A percentile compares a stretch with the other conserved stretches of the same genome.
These are phyloP conservation scores for Calocybe indica DNA, from an alignment of 768 basidiomycete species.

Conservation along the genomic window DNA sequence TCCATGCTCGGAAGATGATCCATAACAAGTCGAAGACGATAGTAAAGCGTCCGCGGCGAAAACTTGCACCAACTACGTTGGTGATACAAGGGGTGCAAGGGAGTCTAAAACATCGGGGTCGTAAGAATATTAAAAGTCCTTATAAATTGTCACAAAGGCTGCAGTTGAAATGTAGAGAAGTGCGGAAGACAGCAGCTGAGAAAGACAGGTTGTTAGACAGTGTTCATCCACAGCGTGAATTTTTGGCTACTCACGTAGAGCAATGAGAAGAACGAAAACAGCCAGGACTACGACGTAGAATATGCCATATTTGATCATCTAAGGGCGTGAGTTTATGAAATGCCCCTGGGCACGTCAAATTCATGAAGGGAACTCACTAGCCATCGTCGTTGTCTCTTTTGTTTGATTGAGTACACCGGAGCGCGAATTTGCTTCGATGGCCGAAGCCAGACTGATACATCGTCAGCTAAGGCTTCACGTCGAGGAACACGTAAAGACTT, in stretches of 20 bases:
- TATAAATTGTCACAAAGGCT: constrained; percentile 63
- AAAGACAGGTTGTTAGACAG: constrained; percentile 2
- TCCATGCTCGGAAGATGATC: constrained; percentile 33
- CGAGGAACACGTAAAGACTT: constrained; percentile 26
- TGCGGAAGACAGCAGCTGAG: constrained; percentile 57
- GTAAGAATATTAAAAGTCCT: constrained; percentile 30
- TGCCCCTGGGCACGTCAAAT: background rate
- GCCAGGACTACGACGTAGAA: constrained; percentile 66
- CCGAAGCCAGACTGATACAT: constrained; percentile 77
- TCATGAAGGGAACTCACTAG: constrained; percentile 49
- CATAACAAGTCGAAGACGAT: constrained; percentile 22
- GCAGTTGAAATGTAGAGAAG: constrained; percentile 55
- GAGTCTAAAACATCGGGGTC: constrained; percentile 23
- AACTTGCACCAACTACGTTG: constrained; percentile 21
- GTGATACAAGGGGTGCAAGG: constrained; percentile 18
- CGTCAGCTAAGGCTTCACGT: background rate
- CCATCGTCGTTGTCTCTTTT: constrained; percentile 84
- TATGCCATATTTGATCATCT: constrained; percentile 82
- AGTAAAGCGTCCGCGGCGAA: constrained; percentile 27
- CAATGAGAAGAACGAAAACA: constrained; percentile 71
- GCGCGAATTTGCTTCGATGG: constrained; percentile 93
- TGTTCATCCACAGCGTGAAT: constrained; percentile 2
- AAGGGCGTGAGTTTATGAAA: constrained; percentile 3
- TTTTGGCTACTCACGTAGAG: constrained; percentile 53
- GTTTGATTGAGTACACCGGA: constrained; percentile 85